Percentiles rank a stretch among this genome's conserved stretches.
Evolutionary conservation across 2,329 filamentous ascomycete species (phyloP).

Genomic region (Thelonectria discophora): DNA sequence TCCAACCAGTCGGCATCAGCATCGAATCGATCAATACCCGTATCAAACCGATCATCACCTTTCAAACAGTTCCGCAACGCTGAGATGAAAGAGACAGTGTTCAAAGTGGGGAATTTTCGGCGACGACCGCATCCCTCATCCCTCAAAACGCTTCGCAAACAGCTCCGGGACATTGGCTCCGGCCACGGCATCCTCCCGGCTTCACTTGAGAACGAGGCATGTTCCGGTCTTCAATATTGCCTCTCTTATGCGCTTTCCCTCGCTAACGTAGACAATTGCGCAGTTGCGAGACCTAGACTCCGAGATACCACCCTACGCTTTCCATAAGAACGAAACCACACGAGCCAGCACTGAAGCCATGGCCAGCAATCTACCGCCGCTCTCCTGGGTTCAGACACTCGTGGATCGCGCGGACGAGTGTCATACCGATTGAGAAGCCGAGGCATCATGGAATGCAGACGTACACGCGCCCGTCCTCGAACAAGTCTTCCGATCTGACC

Average conservation of each 20-base stretch:
- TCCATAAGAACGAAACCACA: slow-evolving; percentile 15
- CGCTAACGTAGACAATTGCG: slow-evolving; percentile 7
- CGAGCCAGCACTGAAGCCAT: slow-evolving; percentile 16
- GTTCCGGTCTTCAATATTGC: slow-evolving; percentile 3
- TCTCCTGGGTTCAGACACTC: slow-evolving; percentile 17
- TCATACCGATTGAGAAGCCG: slow-evolving; percentile 20
- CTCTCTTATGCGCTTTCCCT: slow-evolving; percentile 2
- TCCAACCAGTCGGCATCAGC: slow-evolving; percentile 3
- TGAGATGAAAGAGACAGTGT: slow-evolving; percentile 19
- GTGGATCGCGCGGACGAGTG: slow-evolving; percentile 23
- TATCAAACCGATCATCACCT: slow-evolving; percentile 15
- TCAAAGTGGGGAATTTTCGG: slow-evolving; percentile 17
- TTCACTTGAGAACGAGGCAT: slow-evolving; percentile 18
- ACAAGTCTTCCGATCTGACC: slow-evolving; percentile 18
- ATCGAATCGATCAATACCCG: slow-evolving; percentile 1
- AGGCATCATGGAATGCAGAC: slow-evolving; percentile 31
- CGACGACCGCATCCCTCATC: slow-evolving; percentile 12
- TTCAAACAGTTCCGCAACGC: slow-evolving; percentile 21
- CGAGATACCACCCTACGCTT: slow-evolving; percentile 16
- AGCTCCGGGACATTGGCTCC: slow-evolving; percentile 14
- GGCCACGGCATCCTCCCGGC: slow-evolving; percentile 15
- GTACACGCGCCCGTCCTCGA: slow-evolving; percentile 26
- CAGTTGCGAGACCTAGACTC: slow-evolving; percentile 13
- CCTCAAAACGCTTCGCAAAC: slow-evolving; percentile 9
- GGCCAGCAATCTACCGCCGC: slow-evolving; percentile 4